phyloP scores from a whole-genome alignment of 805 yeast species.

The Saturnispora mendoncae region DNA sequence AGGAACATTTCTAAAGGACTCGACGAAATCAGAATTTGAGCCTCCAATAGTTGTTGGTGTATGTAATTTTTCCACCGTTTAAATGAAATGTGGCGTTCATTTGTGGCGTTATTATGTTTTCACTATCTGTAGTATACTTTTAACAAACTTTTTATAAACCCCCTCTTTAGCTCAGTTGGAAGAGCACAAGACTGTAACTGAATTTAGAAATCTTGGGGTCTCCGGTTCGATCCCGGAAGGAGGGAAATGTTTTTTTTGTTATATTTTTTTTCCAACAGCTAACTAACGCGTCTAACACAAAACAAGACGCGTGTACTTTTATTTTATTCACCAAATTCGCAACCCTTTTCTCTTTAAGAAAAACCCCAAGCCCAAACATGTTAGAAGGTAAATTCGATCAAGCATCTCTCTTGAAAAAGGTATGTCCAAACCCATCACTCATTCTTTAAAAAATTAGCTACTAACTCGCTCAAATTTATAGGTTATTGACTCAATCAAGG shows the following conservation, averaged over 20 bases:
- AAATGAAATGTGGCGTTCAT: too few species aligned
- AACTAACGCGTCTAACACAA: background rate
- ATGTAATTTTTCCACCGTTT: too few species aligned
- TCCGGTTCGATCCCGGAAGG: constrained; percentile 22
- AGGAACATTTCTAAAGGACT: background rate
- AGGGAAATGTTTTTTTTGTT: constrained; percentile 11
- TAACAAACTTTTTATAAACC: constrained; percentile 1
- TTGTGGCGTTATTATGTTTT: too few species aligned
- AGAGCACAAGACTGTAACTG: constrained; percentile 20
- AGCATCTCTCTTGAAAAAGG: constrained; percentile 82
- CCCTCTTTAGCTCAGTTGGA: constrained; percentile 21
- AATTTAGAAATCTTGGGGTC: constrained; percentile 17
- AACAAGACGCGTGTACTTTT: constrained; percentile 1
- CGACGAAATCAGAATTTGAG: too few species aligned
- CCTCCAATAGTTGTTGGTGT: too few species aligned
- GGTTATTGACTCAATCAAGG: constrained; percentile 89
- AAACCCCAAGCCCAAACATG: too few species aligned
- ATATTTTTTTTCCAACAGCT: background rate
- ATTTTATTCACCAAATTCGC: too few species aligned
- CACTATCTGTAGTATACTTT: background rate
- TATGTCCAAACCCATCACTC: constrained; percentile 21
- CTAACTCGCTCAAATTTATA: constrained; percentile 11
- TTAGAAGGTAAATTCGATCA: constrained; percentile 95
- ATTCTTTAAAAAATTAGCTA: background rate
- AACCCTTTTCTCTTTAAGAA: too few species aligned